phyloP scores from a whole-genome alignment of 2,329 filamentous ascomycete genomes.

The Trichoderma sp. region DNA sequence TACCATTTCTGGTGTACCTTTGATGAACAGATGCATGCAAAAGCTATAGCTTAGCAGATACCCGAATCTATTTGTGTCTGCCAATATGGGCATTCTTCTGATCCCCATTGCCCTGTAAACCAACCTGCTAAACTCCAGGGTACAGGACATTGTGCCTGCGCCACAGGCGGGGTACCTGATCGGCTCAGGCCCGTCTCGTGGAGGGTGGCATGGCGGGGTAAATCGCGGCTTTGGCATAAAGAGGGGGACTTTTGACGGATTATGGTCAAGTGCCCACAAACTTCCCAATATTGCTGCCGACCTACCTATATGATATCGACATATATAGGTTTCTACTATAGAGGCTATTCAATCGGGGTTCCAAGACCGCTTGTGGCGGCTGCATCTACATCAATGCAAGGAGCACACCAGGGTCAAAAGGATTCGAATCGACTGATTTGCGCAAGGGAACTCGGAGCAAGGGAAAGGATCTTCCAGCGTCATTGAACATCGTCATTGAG shows the following conservation, averaged over 20 bases:
- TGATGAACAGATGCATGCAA: neutral
- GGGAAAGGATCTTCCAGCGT: neutral
- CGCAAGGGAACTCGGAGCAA: neutral
- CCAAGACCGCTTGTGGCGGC: neutral
- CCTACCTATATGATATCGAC: too few relatives aligned
- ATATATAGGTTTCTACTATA: neutral
- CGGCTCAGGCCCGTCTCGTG: neutral
- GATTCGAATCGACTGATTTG: neutral
- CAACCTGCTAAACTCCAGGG: neutral
- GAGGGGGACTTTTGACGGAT: neutral
- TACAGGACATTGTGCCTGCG: slow-evolving; percentile 18
- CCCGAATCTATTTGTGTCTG: neutral
- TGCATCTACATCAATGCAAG: neutral
- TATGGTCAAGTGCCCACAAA: neutral
- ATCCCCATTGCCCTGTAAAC: neutral
- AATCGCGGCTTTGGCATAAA: neutral
- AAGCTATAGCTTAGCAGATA: neutral
- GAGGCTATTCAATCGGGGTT: neutral
- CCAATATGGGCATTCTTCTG: neutral
- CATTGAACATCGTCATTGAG: neutral
- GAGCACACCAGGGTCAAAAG: neutral
- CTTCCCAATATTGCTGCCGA: neutral
- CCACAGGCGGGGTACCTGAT: slow-evolving; percentile 29
- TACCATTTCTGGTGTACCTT: neutral
- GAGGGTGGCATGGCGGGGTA: slow-evolving; percentile 28